phyloP scores from a whole-genome alignment of 176 grass and related monocot genomes.

The Carex parvula region DNA sequence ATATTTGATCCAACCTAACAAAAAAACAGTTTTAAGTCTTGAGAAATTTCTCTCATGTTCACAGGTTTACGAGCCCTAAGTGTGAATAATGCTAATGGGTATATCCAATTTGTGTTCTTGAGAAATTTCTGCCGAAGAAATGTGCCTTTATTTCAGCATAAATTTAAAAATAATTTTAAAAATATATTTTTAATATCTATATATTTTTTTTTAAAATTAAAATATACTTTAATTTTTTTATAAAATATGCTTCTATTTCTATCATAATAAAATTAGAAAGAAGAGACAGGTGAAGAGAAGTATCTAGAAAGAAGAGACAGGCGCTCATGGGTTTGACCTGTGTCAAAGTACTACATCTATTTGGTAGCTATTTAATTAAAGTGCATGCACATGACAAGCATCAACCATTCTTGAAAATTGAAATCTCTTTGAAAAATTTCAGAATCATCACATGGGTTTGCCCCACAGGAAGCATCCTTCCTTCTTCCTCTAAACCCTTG shows the following conservation, averaged over 20 bases:
- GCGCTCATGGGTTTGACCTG: slow-evolving; percentile 11
- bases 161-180: no score
- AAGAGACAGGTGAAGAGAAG: neutral
- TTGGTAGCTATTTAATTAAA: neutral
- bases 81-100: neutral
- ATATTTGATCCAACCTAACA: no score
- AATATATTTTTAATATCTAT: no score
- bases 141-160: neutral
- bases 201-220: no score
- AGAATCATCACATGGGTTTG: slow-evolving; percentile 14
- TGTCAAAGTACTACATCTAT: neutral
- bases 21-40: no score
- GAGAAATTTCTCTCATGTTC: neutral
- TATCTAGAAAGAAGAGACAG: neutral
- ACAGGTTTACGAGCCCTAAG: neutral
- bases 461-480: slow-evolving; percentile 1
- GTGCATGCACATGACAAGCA: slow-evolving; percentile 23
- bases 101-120: neutral
- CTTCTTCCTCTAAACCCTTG: neutral
- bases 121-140: neutral
- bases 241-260: no score
- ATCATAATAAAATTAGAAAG: no score
- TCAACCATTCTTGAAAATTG: neutral
- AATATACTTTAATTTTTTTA: no score
- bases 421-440: neutral